phyloP scores from a whole-genome alignment of 139 green algal species.

The Picochlorum sp. region DNA sequence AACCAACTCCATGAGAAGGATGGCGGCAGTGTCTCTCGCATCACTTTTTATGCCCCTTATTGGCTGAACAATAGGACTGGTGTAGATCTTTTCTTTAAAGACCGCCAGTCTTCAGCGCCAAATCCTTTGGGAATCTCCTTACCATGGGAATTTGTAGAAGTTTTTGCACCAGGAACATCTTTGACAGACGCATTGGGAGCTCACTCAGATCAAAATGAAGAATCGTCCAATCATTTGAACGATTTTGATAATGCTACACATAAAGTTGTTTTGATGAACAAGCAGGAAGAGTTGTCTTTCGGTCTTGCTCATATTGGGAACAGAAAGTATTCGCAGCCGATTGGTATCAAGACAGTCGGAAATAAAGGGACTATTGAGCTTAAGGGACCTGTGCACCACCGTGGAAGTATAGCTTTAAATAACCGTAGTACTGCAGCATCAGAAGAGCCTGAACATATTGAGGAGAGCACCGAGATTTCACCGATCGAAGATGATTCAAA shows the following conservation, averaged over 20 bases:
- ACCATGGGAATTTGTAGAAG: conserved; percentile 32
- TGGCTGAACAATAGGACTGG: conserved; percentile 80
- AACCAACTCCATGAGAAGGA: conserved; percentile 39
- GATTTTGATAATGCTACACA: background rate
- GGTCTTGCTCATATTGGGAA: conserved; percentile 22
- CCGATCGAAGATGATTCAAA: background rate
- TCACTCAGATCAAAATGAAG: background rate
- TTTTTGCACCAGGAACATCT: conserved; percentile 34
- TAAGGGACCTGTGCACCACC: background rate
- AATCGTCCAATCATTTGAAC: background rate
- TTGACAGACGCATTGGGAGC: conserved; percentile 17
- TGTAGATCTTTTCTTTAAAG: conserved; percentile 65
- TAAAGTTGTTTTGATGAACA: conserved; percentile 60
- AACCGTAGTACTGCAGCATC: too few species aligned
- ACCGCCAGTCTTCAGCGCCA: conserved; percentile 18
- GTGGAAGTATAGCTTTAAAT: too few species aligned
- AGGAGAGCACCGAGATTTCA: background rate
- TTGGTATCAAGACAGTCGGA: conserved; percentile 45
- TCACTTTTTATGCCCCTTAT: conserved; percentile 55
- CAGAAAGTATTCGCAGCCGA: conserved; percentile 18
- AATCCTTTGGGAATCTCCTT: conserved; percentile 22
- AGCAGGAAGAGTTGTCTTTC: conserved; percentile 46
- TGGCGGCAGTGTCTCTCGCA: conserved; percentile 15
- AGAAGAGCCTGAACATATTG: background rate
- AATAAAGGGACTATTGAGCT: conserved; percentile 18